Evolutionary conservation across 2,329 filamentous ascomycete species (phyloP), one percentile per base, ranked within the genome.

Genomic region (Cytospora piceae): DNA sequence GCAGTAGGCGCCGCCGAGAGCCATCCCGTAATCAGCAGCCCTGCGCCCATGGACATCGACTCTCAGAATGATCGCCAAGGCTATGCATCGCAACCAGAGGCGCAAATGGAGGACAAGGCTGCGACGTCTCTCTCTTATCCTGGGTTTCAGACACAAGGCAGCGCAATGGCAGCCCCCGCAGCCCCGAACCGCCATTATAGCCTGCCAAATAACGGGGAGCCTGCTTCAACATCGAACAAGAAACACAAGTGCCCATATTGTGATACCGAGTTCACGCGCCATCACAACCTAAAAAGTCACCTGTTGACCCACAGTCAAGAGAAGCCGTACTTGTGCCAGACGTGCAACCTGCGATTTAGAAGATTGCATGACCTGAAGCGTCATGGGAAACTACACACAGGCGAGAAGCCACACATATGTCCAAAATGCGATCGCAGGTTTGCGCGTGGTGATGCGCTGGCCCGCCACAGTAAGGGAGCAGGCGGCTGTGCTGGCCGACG

Each of bases 191-290:
- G 86, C 54, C 83, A 82, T 32, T 83, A 87, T 79, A 88, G 82
- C 71, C 82, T 87, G 69, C 85, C 86, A 9, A 76, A 73, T 24
- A 78, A 75, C 72, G 70, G 82, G 73, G 75, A 81, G 69, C 65
- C 82, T 72, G 71, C 87, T 71, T 92, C 93, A 7, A 89, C 91
- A 0, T 89, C 89, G 31, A 78, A 79, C 61, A 97, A 97, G 80
- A 94, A 95, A 74, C 94, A 99, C 80, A 96, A 95, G 77, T 99
- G 95, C 74, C 94, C 93, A 0, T 97, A 96, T 77, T 99, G 95
- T 82, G 88, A 93, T 49, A 97, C 95, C 6, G 95, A 97, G 73
- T 99, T 99, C 72, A 99, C 95, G 32, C 88, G 95, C 54, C 95
- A 98, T 75, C 95, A 98, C 76, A 98, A 99, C 73, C 85, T 98